Base-by-base conservation (phyloP, 441 rosid species). In the Cnidoscolus chayamansa region DNA sequence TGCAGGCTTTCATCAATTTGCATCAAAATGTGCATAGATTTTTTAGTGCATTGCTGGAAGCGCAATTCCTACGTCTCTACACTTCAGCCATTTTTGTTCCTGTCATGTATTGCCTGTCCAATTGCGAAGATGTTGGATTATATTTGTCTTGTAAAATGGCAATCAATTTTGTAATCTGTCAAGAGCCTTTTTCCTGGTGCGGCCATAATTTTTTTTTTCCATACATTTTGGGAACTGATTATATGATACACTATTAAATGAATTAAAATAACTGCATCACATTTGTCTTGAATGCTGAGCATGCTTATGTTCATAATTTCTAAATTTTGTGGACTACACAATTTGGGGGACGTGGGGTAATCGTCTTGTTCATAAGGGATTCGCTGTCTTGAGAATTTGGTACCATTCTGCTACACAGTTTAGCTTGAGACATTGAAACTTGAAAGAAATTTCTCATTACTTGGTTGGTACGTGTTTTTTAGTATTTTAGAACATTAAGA, bases 141-240 rank as follows among this genome's bases (percentile, higher is more conserved):
- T 19, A 3, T 25, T 16, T 47, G 13, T 20, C 45, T 61, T 54
- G 57, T 53, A 49, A 63, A 51, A 53, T 30, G 64, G 45, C 56
- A 16, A 72, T 35, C 25, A 37, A 9, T 47, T 72, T 65, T 72
- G 56, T 64, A 49, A 57, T 17, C 55, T 60, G 12, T 57, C 25
- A 45, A 63, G 49, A 35, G 62, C 19, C 43, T 63, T 72, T 48
- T 47, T 48, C 25, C n/a, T 20, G 17, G 37, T 11, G 48, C 3
- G 47, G 13, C 47, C 56, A 5, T 47, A 20, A 47, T 25, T 25
- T 25, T 25, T 25, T 25, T 25, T 25, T 25, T 25, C 30, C 50
- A 7, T 45, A 57, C 16, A 69, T 1, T 19, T 55, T 30, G 4
- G 59, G 31, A 32, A 72, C 16, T 48, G 10, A 17, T 35, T 62